Evolutionary conservation across 306 rosid species (phyloP).

Genomic region (Quercus alba): DNA sequence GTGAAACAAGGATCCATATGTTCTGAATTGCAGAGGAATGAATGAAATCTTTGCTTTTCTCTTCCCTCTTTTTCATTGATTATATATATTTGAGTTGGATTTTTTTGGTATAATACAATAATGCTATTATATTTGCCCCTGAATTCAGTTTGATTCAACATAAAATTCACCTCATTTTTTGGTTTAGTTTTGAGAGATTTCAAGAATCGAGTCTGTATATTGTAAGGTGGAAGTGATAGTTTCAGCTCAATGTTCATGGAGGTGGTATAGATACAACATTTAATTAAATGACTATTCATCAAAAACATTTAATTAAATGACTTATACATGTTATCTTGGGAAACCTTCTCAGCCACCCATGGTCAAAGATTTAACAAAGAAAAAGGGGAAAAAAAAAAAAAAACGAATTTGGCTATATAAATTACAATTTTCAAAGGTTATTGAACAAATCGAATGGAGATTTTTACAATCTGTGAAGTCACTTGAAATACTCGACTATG

Average conservation of each 20-base stretch:
- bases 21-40: slow-evolving; percentile 10
- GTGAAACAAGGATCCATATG: slow-evolving; percentile 17
- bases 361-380: no score
- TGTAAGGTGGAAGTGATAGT: no score
- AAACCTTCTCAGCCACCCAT: no score
- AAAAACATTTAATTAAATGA: no score
- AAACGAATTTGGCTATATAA: no score
- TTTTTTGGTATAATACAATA: slow-evolving; percentile 41
- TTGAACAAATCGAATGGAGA: neutral
- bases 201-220: no score
- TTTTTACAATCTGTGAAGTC: neutral
- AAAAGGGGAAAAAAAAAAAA: no score
- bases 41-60: slow-evolving; percentile 13
- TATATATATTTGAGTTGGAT: slow-evolving; percentile 28
- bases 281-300: no score
- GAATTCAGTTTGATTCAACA: neutral
- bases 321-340: no score
- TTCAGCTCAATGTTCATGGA: no score
- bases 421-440: neutral
- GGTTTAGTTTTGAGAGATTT: neutral
- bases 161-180: neutral
- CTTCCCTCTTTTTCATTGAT: slow-evolving; percentile 7
- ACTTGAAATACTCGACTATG: neutral
- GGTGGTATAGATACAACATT: no score
- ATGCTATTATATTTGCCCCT: slow-evolving; percentile 5